A percentile compares a stretch with the other conserved stretches of the same genome.
Conservation (phyloP, 371 early-diverging fungal genomes). For the Gilbertella persicaria region DNA sequence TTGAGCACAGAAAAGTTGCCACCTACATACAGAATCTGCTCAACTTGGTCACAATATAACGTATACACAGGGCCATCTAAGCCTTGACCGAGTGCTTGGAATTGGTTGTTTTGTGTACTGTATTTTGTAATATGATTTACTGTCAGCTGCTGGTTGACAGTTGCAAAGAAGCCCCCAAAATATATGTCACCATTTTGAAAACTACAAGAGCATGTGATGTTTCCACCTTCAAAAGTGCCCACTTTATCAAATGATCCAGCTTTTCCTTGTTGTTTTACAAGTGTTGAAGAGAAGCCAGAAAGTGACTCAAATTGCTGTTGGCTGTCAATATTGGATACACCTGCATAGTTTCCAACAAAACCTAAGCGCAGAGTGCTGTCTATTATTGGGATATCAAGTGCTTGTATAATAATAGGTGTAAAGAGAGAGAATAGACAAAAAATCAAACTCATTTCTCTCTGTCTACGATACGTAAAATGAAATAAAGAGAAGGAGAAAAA, state of each 20-base stretch:
- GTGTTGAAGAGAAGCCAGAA: background rate
- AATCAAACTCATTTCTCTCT: too few relatives aligned
- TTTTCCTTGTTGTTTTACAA: background rate
- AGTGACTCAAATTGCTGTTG: constrained; percentile 24
- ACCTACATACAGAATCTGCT: constrained; percentile 43
- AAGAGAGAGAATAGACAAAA: too few relatives aligned
- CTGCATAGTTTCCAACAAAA: constrained; percentile 41
- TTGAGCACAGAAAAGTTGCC: constrained; percentile 37
- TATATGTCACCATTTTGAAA: constrained; percentile 36
- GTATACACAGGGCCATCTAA: constrained; percentile 62
- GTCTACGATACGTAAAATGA: too few relatives aligned
- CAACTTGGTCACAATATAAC: constrained; percentile 53
- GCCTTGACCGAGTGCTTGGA: constrained; percentile 45
- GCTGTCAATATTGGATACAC: constrained; percentile 31
- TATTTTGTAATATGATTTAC: constrained; percentile 43
- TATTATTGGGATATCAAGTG: background rate
- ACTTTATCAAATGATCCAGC: background rate
- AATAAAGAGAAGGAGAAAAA: too few relatives aligned
- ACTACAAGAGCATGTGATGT: constrained; percentile 12
- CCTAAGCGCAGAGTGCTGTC: constrained; percentile 35
- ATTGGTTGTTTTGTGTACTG: constrained; percentile 28
- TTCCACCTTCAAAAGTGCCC: constrained; percentile 9
- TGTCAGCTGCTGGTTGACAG: constrained; percentile 13
- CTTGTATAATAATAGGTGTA: background rate
- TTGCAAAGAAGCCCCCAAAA: constrained; percentile 39